Evolutionary conservation across 352 stramenopile species (phyloP).

Genomic region (Phytophthora cactorum): DNA sequence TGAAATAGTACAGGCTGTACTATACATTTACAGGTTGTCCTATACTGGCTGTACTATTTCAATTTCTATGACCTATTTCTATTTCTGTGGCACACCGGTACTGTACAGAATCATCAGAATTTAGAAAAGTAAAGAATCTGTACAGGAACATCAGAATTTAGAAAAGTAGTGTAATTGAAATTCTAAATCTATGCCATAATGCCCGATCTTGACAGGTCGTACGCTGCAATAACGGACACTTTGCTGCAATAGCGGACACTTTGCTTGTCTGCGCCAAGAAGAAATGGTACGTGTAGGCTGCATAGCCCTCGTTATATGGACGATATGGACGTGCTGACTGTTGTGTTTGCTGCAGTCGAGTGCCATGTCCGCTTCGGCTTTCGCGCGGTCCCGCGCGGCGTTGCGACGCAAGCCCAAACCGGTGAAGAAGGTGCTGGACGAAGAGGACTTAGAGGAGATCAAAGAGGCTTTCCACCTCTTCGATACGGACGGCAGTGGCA

Average conservation of each 20-base stretch:
- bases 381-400: slow-evolving; percentile 64
- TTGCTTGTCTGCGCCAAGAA: slow-evolving; percentile 12
- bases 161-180: too few relatives aligned
- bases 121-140: too few relatives aligned
- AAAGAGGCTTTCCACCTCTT: slow-evolving; percentile 96
- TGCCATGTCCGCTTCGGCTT: slow-evolving; percentile 66
- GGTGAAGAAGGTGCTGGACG: slow-evolving; percentile 87
- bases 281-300: slow-evolving; percentile 20
- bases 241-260: slow-evolving; percentile 19
- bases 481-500: slow-evolving; percentile 91
- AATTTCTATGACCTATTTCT: slow-evolving; percentile 13
- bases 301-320: not conserved
- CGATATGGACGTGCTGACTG: not conserved
- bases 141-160: too few relatives aligned
- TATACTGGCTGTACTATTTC: too few relatives aligned
- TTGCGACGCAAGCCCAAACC: slow-evolving; percentile 64
- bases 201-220: not conserved
- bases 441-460: slow-evolving; percentile 94
- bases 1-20: too few relatives aligned
- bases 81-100: not conserved
- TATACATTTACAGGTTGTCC: too few relatives aligned
- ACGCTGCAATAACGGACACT: slow-evolving; percentile 16
- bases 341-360: slow-evolving; percentile 35
- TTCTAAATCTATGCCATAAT: not conserved
- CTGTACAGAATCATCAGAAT: too few relatives aligned